Conservation (phyloP, 352 stramenopile species). For the Pythium angustatum region DNA sequence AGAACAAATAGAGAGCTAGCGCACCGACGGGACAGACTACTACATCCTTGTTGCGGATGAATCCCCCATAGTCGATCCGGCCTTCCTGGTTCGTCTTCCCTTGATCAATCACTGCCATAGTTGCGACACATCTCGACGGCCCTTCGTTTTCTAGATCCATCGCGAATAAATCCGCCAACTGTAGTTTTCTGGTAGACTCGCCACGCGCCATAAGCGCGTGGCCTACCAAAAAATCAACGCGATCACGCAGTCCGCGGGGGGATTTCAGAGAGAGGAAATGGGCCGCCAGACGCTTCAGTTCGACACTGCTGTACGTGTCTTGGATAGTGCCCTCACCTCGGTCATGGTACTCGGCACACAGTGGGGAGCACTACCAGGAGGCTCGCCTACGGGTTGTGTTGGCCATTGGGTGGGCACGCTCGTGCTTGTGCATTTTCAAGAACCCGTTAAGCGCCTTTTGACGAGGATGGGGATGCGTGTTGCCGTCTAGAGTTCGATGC, state of each 20-base stretch:
- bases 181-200: background rate
- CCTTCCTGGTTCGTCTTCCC: slow-evolving; percentile 4
- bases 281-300: background rate
- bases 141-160: background rate
- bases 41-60: background rate
- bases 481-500: background rate
- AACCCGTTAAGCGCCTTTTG: background rate
- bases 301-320: background rate
- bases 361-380: too few relatives aligned
- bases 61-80: slow-evolving; percentile 2
- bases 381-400: too few relatives aligned
- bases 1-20: slow-evolving; percentile 4
- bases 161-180: background rate
- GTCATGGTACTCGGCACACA: too few relatives aligned
- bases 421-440: background rate
- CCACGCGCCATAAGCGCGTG: slow-evolving; percentile 7
- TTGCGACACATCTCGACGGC: background rate
- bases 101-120: slow-evolving; percentile 5
- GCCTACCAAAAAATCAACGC: background rate
- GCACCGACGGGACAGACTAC: background rate
- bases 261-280: background rate
- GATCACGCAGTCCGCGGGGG: background rate
- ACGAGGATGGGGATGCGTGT: background rate
- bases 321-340: background rate
- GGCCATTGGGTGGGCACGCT: too few relatives aligned